Evolutionary conservation across 495 filamentous ascomycete genomes (phyloP).

Genomic region (Penicillium dipodomyicola): DNA sequence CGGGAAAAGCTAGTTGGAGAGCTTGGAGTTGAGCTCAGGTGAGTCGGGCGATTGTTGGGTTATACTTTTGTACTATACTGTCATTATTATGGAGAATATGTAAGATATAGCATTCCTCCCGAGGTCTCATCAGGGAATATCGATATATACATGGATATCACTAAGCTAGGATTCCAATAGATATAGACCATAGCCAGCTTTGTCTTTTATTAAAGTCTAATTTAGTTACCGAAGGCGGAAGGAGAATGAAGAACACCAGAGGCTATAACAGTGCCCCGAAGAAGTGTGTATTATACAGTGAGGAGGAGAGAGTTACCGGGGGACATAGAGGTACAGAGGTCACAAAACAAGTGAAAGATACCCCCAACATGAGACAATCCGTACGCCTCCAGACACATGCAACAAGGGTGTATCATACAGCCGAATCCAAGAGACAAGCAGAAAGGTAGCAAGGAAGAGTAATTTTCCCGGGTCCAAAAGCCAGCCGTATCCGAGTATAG

Average conservation of each 20-base stretch:
- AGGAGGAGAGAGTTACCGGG: conserved; percentile 33
- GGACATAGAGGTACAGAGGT: conserved; percentile 21
- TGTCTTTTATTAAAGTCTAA: background rate
- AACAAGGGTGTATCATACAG: conserved; percentile 45
- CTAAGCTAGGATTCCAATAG: background rate
- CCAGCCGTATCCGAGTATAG: conserved; percentile 28
- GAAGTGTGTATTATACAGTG: conserved; percentile 36
- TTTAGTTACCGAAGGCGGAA: background rate
- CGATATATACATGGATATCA: background rate
- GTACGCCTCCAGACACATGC: conserved; percentile 38
- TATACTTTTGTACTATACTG: conserved; percentile 21
- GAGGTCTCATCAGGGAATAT: background rate
- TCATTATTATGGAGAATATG: conserved; percentile 15
- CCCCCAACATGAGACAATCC: conserved; percentile 34
- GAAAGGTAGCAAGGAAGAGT: conserved; percentile 25
- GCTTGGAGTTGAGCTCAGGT: conserved; percentile 81
- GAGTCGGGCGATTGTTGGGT: conserved; percentile 11
- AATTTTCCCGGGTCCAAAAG: conserved; percentile 25
- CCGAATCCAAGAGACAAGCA: conserved; percentile 33
- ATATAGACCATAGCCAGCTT: background rate
- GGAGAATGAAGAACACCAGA: conserved; percentile 9
- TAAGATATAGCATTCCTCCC: conserved; percentile 21
- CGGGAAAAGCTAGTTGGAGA: conserved; percentile 57
- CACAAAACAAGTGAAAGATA: conserved; percentile 24
- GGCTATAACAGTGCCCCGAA: conserved; percentile 10